Base-by-base conservation (phyloP, 805 yeast genomes). In the Wickerhamiella azyma region DNA sequence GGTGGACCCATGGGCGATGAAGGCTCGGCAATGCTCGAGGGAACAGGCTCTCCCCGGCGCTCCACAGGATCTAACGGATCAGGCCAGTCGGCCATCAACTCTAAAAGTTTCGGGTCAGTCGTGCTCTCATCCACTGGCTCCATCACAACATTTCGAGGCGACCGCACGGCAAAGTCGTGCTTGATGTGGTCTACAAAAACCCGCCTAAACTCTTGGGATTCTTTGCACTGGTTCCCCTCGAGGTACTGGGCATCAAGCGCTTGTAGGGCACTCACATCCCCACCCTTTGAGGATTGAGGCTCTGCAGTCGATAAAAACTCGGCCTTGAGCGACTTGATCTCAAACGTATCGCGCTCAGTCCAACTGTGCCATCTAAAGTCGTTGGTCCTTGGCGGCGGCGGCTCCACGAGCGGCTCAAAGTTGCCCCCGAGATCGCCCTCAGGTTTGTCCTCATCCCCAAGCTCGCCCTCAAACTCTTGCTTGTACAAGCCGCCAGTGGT, bases 401-500 rank as follows among this genome's bases (percentile, higher is more conserved):
- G 37, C 18, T n/a, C 33, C 17, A 4, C 2, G 16, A 24, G 16
- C 19, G 14, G 26, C 7, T 28, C 13, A 24, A n/a, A n/a, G n/a
- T n/a, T n/a, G n/a, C n/a, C n/a, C n/a, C 11, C 30, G 39, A 5
- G 9, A 21, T 9, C 33, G 37, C 8, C 32, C 17, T 10, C 30
- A 26, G 17, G 13, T 16, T 51, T n/a, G 4, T 11, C 16, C 9
- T 13, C 16, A 5, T 3, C 8, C 16, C n/a, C 33, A 3, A 3
- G 14, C 33, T 30, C 35, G 26, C 17, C 16, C 16, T 28, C 39
- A 5, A 42, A 19, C n/a, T 41, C 39, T 46, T 56, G 59, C 19
- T 29, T 26, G 46, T 36, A 54, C 13, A 55, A 48, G 8, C 58
- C 58, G 13, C 57, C 58, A 1, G 46, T 39, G 11, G 39, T 41